Conservation (phyloP, 805 yeast species). For the Yarrowia sp. region DNA sequence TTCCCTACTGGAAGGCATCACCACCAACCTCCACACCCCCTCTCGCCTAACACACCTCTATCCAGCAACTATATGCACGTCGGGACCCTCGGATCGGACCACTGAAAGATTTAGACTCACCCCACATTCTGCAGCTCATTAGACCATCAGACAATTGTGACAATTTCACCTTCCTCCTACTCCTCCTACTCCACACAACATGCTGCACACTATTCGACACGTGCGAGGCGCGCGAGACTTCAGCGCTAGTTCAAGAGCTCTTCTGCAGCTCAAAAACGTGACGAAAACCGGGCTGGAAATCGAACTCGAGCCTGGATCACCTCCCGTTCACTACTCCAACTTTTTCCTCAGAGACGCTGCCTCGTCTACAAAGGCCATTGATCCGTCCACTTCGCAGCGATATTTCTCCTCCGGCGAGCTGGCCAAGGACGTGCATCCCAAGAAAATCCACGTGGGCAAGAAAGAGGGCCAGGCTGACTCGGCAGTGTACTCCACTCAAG, state of each 20-base stretch:
- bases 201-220: slow-evolving; percentile 18
- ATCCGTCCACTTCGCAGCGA: slow-evolving; percentile 65
- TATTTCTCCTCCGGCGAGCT: slow-evolving; percentile 64
- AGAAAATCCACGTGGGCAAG: slow-evolving; percentile 32
- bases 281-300: slow-evolving; percentile 21
- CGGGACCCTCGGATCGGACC: slow-evolving; percentile 7
- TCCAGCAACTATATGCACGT: neutral
- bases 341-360: slow-evolving; percentile 72
- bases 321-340: slow-evolving; percentile 42
- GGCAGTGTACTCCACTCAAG: slow-evolving; percentile 3
- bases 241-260: neutral
- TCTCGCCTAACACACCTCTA: slow-evolving; percentile 18
- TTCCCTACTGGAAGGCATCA: no score
- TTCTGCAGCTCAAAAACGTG: slow-evolving; percentile 31
- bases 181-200: neutral
- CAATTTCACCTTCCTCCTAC: neutral
- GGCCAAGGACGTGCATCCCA: slow-evolving; percentile 33
- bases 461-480: slow-evolving; percentile 18
- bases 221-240: slow-evolving; percentile 1
- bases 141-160: neutral
- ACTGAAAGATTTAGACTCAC: slow-evolving; percentile 26
- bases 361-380: slow-evolving; percentile 57
- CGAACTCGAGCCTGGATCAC: slow-evolving; percentile 40
- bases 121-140: slow-evolving; percentile 29
- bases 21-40: neutral